Conservation (phyloP, 208 protist species). For the Leishmania turanica region DNA sequence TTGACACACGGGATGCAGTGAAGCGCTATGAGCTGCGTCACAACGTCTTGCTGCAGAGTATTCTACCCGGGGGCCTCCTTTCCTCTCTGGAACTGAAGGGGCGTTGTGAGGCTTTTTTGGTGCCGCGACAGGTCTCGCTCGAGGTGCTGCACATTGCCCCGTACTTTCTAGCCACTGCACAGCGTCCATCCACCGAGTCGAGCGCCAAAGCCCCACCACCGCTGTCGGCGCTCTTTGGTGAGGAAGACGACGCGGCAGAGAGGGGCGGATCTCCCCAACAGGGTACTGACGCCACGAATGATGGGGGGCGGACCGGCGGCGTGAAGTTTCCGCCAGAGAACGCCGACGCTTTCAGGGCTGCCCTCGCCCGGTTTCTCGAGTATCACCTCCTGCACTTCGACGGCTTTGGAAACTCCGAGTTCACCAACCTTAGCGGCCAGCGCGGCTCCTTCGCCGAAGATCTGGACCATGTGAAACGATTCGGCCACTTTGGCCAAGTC, state of each 20-base stretch:
- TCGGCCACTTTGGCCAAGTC: constrained; percentile 38
- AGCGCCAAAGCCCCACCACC: not conserved
- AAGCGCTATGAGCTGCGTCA: constrained; percentile 36
- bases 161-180: constrained; percentile 28
- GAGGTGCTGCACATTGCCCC: constrained; percentile 26
- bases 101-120: constrained; percentile 55
- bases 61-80: constrained; percentile 54
- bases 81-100: constrained; percentile 20
- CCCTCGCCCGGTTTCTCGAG: constrained; percentile 48
- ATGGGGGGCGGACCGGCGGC: not conserved
- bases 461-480: constrained; percentile 58
- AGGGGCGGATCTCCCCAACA: too few species aligned
- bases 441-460: constrained; percentile 65
- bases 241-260: not conserved
- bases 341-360: constrained; percentile 16
- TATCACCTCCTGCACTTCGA: constrained; percentile 76
- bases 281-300: not conserved
- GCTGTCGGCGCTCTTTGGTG: constrained; percentile 16
- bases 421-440: constrained; percentile 62
- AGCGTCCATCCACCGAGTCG: not conserved
- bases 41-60: constrained; percentile 55
- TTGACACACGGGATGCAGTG: constrained; percentile 27
- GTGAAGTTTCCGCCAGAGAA: constrained; percentile 22
- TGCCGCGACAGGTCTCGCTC: constrained; percentile 52
- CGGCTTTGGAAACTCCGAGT: constrained; percentile 38